These are phyloP conservation scores for Dianthus caryophyllus DNA, from an alignment of 148 eudicot genomes.

Conservation along the genomic window DNA sequence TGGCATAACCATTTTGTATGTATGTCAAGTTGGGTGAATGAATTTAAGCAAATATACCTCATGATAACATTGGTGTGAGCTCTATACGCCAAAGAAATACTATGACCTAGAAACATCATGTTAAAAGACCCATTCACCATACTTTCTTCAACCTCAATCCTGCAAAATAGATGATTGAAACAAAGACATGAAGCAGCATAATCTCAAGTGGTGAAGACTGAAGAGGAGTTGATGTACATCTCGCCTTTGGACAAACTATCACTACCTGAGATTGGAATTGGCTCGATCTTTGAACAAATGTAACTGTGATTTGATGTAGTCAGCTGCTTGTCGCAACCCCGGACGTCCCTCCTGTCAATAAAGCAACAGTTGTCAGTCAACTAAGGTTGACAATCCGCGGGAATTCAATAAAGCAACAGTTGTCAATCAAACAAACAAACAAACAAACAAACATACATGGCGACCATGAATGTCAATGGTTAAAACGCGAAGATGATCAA, in stretches of 20 bases:
- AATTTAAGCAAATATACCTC: slow-evolving; percentile 48
- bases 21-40: neutral
- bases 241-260: slow-evolving; percentile 6
- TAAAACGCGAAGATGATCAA: slow-evolving; percentile 75
- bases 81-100: slow-evolving; percentile 75
- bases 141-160: slow-evolving; percentile 89
- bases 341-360: slow-evolving; percentile 71
- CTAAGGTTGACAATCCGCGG: too few species aligned
- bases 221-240: neutral
- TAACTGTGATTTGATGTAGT: slow-evolving; percentile 63
- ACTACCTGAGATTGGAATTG: slow-evolving; percentile 57
- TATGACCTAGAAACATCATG: slow-evolving; percentile 86
- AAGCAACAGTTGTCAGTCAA: neutral
- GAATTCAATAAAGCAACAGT: too few species aligned
- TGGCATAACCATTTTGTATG: neutral
- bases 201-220: neutral
- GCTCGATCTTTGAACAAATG: slow-evolving; percentile 56
- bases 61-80: slow-evolving; percentile 73
- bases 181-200: too few species aligned
- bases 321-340: slow-evolving; percentile 77
- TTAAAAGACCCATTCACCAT: slow-evolving; percentile 85
- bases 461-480: slow-evolving; percentile 73
- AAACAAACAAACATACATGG: slow-evolving; percentile 40
- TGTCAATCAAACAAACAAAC: too few species aligned
- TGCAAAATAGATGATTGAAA: slow-evolving; percentile 34